Evolutionary conservation across 1,284 basidiomycete genomes (phyloP).

Genomic region (Malassezia dermatis): DNA sequence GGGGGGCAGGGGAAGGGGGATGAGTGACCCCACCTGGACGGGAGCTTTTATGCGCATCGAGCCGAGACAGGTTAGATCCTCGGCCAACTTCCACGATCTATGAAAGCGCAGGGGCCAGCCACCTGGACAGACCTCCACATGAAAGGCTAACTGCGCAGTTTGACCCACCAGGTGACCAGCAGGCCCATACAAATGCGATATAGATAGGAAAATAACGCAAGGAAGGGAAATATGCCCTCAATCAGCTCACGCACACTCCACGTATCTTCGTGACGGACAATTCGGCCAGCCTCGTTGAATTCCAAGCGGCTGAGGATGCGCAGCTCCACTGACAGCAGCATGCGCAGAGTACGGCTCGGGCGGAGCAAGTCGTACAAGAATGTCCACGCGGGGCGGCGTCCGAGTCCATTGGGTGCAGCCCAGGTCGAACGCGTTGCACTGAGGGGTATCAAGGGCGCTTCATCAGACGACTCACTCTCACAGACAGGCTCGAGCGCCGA

Average conservation of each 20-base stretch:
- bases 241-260: constrained; percentile 46
- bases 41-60: not conserved
- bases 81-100: constrained; percentile 8
- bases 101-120: not conserved
- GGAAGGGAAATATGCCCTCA: constrained; percentile 42
- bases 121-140: not conserved
- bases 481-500: not conserved
- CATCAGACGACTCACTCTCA: not conserved
- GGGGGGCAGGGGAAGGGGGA: not conserved
- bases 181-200: constrained; percentile 9
- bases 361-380: constrained; percentile 37
- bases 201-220: constrained; percentile 21
- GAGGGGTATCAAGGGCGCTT: constrained; percentile 17
- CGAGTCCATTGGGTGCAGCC: constrained; percentile 31
- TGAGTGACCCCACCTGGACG: not conserved
- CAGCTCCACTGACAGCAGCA: constrained; percentile 40
- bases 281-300: constrained; percentile 46
- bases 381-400: constrained; percentile 28
- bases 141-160: not conserved
- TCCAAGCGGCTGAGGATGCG: constrained; percentile 45
- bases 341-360: constrained; percentile 30
- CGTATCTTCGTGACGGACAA: constrained; percentile 45
- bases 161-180: constrained; percentile 6
- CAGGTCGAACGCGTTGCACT: constrained; percentile 40
- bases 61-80: not conserved